These are phyloP conservation scores for Cyphellophora europaea DNA, from an alignment of 2,329 filamentous ascomycete genomes.

Conservation along the genomic window DNA sequence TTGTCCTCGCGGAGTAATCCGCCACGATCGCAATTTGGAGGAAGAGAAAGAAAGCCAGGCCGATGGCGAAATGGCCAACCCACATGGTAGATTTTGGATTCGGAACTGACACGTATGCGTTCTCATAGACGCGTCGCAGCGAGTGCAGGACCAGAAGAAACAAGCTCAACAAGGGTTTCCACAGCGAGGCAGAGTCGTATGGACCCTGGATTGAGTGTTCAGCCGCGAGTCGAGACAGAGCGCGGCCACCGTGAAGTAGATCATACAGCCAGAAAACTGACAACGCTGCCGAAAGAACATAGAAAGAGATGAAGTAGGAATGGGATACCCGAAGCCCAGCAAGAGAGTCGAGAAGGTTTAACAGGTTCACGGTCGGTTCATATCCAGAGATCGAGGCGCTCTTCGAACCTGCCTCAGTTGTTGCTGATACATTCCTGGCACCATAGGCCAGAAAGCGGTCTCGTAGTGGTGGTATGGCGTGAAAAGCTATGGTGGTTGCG, in stretches of 20 bases:
- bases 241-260: too few relatives aligned
- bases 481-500: conserved; percentile 39
- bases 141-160: conserved; percentile 76
- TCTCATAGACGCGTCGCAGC: conserved; percentile 66
- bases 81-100: conserved; percentile 74
- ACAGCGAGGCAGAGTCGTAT: too few relatives aligned
- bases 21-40: conserved; percentile 75
- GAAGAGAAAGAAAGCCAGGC: conserved; percentile 64
- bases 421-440: conserved; percentile 35
- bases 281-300: too few relatives aligned
- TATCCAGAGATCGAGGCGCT: too few relatives aligned
- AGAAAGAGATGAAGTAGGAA: conserved; percentile 84
- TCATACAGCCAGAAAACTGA: too few relatives aligned
- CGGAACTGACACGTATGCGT: conserved; percentile 43
- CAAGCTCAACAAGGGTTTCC: too few relatives aligned
- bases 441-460: conserved; percentile 53
- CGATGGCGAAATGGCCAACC: conserved; percentile 72
- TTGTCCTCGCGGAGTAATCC: conserved; percentile 39
- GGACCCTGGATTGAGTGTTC: too few relatives aligned
- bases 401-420: too few relatives aligned
- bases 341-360: conserved; percentile 37
- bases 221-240: too few relatives aligned
- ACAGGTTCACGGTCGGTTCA: too few relatives aligned
- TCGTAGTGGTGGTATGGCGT: conserved; percentile 40
- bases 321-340: conserved; percentile 64